Base-by-base conservation (phyloP, 2,329 filamentous ascomycete species). In the Neofusicoccum kwambonambiense region DNA sequence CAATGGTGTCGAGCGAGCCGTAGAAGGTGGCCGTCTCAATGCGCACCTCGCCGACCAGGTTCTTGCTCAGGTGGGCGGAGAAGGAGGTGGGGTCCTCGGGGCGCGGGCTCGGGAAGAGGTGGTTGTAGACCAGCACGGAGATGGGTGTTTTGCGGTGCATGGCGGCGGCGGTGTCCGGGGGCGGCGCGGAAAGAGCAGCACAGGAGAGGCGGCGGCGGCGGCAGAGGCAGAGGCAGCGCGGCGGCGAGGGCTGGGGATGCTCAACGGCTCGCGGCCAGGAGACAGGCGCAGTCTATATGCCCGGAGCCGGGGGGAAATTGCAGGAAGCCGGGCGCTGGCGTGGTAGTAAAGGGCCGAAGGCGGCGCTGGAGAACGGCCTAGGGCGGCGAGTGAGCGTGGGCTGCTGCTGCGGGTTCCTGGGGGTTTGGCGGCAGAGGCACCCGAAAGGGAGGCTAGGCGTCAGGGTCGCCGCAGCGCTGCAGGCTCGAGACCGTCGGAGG, bases 1-100 rank as follows among this genome's bases (percentile, higher is more conserved):
- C 90, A 69, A 89, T 86, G 31, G 89, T 92, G 73, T 91, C 88
- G 69, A 93, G 85, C 72, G 91, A 89, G 69, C 90, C 90, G 77
- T 92, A 93, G 79, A 91, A 93, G 60, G 88, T 86, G 69, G 89
- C 86, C 1, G 91, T 91, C 76, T 93, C 90, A 73, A 90, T 88
- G 65, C 90, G 89, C 65, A 93, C 90, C 80, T 93, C 90, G 68
- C 86, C 86, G 57, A 93, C 89, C 56, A 93, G 85, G 75, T 87
- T 85, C 66, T 89, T 86, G 70, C 89, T 86, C 52, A 93, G 84
- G 49, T 93, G 84, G 47, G 84, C 84, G 64, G 87, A 83, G 79
- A 93, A 93, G 72, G 86, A 89, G 64, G 86, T 84, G 11, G 90
- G 90, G 71, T 93, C 90, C 65, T 82, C 86, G 13, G 85, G 77